phyloP scores from a whole-genome alignment of 2,329 filamentous ascomycete genomes.

The Scortechinia acanthostroma region DNA sequence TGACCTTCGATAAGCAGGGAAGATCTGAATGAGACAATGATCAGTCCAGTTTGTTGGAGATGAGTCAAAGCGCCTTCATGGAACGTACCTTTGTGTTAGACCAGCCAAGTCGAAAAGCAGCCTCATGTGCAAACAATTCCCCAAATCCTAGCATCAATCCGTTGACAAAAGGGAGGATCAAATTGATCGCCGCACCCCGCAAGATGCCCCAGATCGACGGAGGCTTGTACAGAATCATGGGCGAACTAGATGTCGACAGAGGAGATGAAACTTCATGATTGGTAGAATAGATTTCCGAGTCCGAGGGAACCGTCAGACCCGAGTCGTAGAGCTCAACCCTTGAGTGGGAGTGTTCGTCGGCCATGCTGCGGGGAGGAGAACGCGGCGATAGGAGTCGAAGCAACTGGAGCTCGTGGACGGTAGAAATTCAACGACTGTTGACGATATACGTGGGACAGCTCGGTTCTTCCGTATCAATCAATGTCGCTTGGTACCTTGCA shows the following conservation, averaged over 20 bases:
- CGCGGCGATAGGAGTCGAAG: neutral
- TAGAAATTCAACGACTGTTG: no score
- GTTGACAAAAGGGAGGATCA: conserved; percentile 92
- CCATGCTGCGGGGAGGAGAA: neutral
- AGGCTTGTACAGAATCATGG: conserved; percentile 79
- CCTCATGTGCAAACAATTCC: conserved; percentile 92
- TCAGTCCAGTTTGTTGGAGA: conserved; percentile 7
- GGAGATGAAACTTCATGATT: conserved; percentile 56
- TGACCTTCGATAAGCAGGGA: conserved; percentile 51
- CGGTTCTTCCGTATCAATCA: no score
- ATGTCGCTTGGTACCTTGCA: no score
- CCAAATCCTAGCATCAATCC: conserved; percentile 97
- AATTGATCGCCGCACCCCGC: conserved; percentile 85
- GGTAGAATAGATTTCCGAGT: conserved; percentile 75
- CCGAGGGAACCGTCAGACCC: conserved; percentile 71
- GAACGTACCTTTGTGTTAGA: conserved; percentile 84
- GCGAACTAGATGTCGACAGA: conserved; percentile 54
- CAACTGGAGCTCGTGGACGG: neutral
- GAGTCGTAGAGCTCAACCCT: conserved; percentile 37
- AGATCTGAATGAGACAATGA: conserved; percentile 32
- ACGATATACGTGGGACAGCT: no score
- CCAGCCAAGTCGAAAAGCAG: conserved; percentile 89
- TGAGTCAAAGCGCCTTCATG: no score
- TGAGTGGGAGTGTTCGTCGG: neutral
- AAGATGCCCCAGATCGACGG: conserved; percentile 81